Conservation (phyloP, 2,329 filamentous ascomycete genomes). For the Stylonectria norvegica region DNA sequence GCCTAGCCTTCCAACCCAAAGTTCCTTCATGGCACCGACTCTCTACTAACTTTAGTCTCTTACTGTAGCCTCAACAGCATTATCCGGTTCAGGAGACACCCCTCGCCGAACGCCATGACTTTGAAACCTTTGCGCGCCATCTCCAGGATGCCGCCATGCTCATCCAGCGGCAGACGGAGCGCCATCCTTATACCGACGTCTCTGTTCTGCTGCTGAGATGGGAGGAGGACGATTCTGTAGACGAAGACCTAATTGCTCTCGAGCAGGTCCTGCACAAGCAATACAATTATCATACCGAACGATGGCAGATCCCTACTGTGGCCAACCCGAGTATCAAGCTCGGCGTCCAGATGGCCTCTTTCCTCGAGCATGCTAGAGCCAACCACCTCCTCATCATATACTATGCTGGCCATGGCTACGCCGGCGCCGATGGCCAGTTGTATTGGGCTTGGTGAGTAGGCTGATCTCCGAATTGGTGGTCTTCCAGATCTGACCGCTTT, state of each 20-base stretch:
- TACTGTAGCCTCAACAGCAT: constrained; percentile 30
- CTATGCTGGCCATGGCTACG: constrained; percentile 60
- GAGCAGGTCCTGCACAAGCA: constrained; percentile 57
- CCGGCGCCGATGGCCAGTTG: constrained; percentile 57
- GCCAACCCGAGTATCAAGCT: constrained; percentile 60
- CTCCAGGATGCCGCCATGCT: constrained; percentile 66
- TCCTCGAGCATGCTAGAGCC: constrained; percentile 54
- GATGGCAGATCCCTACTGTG: constrained; percentile 59
- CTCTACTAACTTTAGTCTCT: constrained; percentile 19
- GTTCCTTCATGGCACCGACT: constrained; percentile 10
- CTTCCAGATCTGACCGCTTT: constrained; percentile 34
- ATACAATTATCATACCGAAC: constrained; percentile 59
- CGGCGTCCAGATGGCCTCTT: constrained; percentile 56
- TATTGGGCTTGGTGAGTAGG: constrained; percentile 64
- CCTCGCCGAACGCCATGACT: constrained; percentile 53
- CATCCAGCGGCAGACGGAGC: constrained; percentile 61
- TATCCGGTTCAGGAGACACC: constrained; percentile 40
- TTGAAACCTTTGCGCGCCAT: constrained; percentile 64
- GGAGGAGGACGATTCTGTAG: constrained; percentile 56
- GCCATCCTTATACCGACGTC: constrained; percentile 53
- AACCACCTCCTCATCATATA: constrained; percentile 63
- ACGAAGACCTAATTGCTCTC: constrained; percentile 52
- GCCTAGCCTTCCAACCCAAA: constrained; percentile 23
- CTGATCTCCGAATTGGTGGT: constrained; percentile 16
- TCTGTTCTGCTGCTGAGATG: constrained; percentile 60